These are phyloP conservation scores for Aspergillus panamensis DNA, from an alignment of 495 filamentous ascomycete species.

Conservation along the genomic window DNA sequence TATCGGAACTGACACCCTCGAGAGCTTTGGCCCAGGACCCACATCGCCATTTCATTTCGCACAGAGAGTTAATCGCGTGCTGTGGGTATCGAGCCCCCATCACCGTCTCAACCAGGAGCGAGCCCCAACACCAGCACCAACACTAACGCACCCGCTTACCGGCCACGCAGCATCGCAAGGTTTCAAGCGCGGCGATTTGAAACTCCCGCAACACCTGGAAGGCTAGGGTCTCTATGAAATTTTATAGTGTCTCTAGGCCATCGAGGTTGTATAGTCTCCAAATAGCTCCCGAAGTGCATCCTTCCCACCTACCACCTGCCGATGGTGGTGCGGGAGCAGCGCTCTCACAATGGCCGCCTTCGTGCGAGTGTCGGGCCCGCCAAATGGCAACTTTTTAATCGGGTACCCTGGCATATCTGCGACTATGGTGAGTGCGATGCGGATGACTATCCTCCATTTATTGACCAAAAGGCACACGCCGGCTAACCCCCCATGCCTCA, in stretches of 20 bases:
- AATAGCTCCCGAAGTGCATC: slow-evolving; percentile 29
- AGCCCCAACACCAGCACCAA: not conserved
- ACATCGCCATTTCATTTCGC: slow-evolving; percentile 8
- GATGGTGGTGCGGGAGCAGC: slow-evolving; percentile 44
- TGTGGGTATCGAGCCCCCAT: not conserved
- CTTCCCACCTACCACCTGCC: slow-evolving; percentile 34
- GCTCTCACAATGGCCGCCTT: slow-evolving; percentile 71
- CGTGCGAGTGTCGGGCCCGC: slow-evolving; percentile 94
- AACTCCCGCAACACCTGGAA: slow-evolving; percentile 1
- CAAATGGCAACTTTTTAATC: slow-evolving; percentile 94
- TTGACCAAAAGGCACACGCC: not conserved
- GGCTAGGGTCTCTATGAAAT: slow-evolving; percentile 31
- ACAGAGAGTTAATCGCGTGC: not conserved
- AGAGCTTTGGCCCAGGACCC: slow-evolving; percentile 1
- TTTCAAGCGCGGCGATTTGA: slow-evolving; percentile 14
- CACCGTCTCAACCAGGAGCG: slow-evolving; percentile 1
- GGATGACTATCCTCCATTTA: not conserved
- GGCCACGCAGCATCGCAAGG: slow-evolving; percentile 13
- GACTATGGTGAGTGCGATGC: slow-evolving; percentile 68
- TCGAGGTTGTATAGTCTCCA: slow-evolving; percentile 34
- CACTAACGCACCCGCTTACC: slow-evolving; percentile 13
- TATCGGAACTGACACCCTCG: not conserved
- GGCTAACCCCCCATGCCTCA: slow-evolving; percentile 2
- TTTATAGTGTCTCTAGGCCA: slow-evolving; percentile 24
- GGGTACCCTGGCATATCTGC: slow-evolving; percentile 98